These are phyloP conservation scores for Stagonosporopsis chrysanthemi DNA, from an alignment of 2,329 filamentous ascomycete genomes.

Conservation along the genomic window DNA sequence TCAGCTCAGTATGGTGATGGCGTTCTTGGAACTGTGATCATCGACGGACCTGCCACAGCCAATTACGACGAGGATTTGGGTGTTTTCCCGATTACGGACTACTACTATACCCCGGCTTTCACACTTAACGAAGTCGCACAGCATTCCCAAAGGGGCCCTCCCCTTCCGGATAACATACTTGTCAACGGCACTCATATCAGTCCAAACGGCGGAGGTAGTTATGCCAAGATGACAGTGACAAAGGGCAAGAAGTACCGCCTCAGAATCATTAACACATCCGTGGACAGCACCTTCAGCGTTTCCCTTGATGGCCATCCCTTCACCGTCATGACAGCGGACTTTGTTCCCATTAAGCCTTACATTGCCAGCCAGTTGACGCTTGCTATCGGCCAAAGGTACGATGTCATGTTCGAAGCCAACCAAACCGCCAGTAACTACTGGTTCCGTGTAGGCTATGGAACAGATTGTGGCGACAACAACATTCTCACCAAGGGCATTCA, in stretches of 20 bases:
- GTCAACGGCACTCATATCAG: conserved; percentile 64
- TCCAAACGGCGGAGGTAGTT: conserved; percentile 51
- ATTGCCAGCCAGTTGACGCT: conserved; percentile 46
- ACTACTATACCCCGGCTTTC: conserved; percentile 59
- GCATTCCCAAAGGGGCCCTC: conserved; percentile 46
- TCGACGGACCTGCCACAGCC: conserved; percentile 53
- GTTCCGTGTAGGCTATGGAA: conserved; percentile 54
- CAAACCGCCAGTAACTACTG: conserved; percentile 56
- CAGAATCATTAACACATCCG: conserved; percentile 64
- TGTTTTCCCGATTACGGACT: conserved; percentile 66
- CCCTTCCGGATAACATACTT: conserved; percentile 55
- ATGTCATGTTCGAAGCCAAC: conserved; percentile 56
- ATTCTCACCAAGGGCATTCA: conserved; percentile 38
- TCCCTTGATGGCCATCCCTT: conserved; percentile 52
- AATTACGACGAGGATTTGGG: conserved; percentile 69
- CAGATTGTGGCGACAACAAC: conserved; percentile 39
- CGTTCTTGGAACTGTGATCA: conserved; percentile 51
- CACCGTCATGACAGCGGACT: conserved; percentile 53
- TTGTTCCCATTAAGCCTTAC: conserved; percentile 53
- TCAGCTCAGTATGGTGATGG: conserved; percentile 55
- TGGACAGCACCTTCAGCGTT: conserved; percentile 44
- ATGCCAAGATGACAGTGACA: conserved; percentile 43
- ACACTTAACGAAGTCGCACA: conserved; percentile 40
- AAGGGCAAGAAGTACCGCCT: conserved; percentile 63
- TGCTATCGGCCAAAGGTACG: conserved; percentile 54